Base-by-base conservation (phyloP, 1,284 basidiomycete species). In the Melampsora americana region DNA sequence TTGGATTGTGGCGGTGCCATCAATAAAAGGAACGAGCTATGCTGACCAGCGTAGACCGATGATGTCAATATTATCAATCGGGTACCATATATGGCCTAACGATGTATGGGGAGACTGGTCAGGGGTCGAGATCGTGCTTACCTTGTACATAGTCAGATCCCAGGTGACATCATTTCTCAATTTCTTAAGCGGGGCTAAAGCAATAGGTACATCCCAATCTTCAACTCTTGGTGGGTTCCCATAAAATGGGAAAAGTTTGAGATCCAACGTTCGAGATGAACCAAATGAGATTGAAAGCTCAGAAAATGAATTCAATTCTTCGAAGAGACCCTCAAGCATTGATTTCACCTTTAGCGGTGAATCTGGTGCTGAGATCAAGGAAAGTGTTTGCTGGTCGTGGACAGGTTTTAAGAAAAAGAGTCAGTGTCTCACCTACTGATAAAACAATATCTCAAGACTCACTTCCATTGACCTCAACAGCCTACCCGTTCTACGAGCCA, bases 231-330 rank as follows among this genome's bases (percentile, higher is more conserved):
- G 89, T 9, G 96, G 96, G 81, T 98, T 98, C 4, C 94, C 92
- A 80, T 94, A 97, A 83, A 94, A 95, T 0, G 96, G 82, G 78
- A 98, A 95, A 48, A 99, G 91, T 78, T 96, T 96, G 79, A 99
- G 84, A 81, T 96, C 93, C 77, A 96, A 90, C 5, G 91, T 53
- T 16, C 50, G 50, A 53, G 5, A 5, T 20, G 50, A 86, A 82
- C 95, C 92, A 77, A 97, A 89, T 0, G 88, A 86, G 71, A 97
- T 95, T 1, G 91, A 92, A 0, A 94, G 94, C 83, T 96, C 94
- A 0, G 92, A 93, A 84, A 96, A 99, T 5, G 92, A 94, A 84
- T 97, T 98, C 78, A 99, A 85, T 80, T 99, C 96, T 81, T 97
- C 95, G 80, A 94, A 98, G 0, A 99, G 86, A 82, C 98, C 95